Conservation (phyloP, 257 asterid species). For the Leptodermis oblonga region DNA sequence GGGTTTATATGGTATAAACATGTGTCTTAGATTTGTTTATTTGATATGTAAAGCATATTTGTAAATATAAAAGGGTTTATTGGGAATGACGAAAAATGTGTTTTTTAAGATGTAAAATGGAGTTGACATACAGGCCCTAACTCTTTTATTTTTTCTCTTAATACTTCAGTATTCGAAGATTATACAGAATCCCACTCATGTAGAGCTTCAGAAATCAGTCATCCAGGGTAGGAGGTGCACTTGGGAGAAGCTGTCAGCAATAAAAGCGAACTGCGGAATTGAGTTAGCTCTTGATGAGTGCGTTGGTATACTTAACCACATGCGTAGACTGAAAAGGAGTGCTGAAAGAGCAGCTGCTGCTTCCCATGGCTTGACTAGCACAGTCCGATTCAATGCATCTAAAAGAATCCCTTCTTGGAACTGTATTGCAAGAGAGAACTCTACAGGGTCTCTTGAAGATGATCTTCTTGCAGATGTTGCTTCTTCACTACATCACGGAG, state of each 20-base stretch:
- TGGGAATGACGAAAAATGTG: too few species aligned
- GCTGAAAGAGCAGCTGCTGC: constrained; percentile 87
- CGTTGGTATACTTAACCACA: constrained; percentile 79
- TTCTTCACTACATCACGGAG: constrained; percentile 46
- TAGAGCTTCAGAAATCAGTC: constrained; percentile 79
- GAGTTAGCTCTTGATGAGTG: constrained; percentile 94
- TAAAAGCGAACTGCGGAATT: constrained; percentile 91
- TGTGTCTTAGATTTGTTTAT: too few species aligned
- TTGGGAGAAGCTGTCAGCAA: constrained; percentile 95
- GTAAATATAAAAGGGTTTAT: too few species aligned
- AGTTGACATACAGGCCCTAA: too few species aligned
- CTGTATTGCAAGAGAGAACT: constrained; percentile 75
- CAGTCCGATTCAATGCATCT: constrained; percentile 60
- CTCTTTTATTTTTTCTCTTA: background rate
- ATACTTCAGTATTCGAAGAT: constrained; percentile 64
- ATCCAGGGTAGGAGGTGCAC: constrained; percentile 93
- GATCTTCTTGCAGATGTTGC: constrained; percentile 48
- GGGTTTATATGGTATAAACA: too few species aligned
- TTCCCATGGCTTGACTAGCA: constrained; percentile 39
- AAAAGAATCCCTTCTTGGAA: constrained; percentile 93
- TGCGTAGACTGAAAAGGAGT: constrained; percentile 81
- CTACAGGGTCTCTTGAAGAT: constrained; percentile 89
- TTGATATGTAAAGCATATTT: too few species aligned
- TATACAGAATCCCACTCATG: constrained; percentile 77
- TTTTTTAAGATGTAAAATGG: too few species aligned